Percentiles rank a stretch among this genome's conserved stretches.
Evolutionary conservation across 208 protist genomes (phyloP).

Genomic region (Endotrypanum monterogeii): DNA sequence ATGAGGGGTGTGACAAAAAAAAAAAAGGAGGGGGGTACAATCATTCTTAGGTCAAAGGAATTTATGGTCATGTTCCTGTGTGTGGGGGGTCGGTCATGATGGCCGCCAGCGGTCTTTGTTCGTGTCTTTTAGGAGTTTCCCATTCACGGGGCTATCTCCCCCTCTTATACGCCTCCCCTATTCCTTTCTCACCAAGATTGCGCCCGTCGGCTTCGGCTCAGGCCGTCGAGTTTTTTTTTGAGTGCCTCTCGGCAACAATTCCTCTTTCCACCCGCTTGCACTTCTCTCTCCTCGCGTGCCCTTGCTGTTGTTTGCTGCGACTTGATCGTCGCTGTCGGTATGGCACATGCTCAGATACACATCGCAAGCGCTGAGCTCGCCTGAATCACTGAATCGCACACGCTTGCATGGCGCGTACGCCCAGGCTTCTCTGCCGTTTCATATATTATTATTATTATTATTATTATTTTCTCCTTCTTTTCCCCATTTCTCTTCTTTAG

Average conservation of each 20-base stretch:
- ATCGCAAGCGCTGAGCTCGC: neutral
- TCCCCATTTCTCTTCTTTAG: neutral
- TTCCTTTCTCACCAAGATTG: neutral
- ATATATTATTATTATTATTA: neutral
- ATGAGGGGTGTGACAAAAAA: too few species aligned
- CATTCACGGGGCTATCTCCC: neutral
- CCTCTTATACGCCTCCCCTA: neutral
- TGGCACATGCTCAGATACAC: neutral
- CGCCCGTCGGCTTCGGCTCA: neutral
- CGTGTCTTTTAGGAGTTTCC: too few species aligned
- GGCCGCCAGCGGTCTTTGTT: too few species aligned
- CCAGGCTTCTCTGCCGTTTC: neutral
- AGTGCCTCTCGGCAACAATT: neutral
- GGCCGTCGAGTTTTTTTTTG: too few species aligned
- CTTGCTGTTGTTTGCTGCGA: neutral
- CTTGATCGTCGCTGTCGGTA: too few species aligned
- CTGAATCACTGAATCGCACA: neutral
- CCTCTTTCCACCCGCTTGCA: neutral
- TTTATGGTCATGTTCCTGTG: too few species aligned
- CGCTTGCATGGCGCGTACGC: neutral
- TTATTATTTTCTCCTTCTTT: too few species aligned
- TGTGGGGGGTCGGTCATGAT: too few species aligned
- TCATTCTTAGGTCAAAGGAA: too few species aligned
- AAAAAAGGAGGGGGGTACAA: too few species aligned
- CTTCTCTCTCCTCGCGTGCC: neutral